Conservation (phyloP, 2,329 filamentous ascomycete species). For the Passalora sequoiae region DNA sequence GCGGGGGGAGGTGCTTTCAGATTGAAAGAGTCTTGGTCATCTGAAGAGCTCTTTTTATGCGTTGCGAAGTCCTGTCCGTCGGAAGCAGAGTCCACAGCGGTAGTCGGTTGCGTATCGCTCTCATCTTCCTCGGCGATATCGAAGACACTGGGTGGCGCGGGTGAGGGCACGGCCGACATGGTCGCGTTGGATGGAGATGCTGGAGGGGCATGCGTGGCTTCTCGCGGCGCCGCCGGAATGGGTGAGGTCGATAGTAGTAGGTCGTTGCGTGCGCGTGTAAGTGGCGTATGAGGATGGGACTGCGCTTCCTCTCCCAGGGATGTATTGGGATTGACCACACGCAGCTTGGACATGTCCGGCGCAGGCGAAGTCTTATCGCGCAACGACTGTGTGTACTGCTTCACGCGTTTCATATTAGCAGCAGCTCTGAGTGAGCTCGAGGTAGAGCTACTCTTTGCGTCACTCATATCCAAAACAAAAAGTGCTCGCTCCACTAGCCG, state of each 20-base stretch:
- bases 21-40: conserved; percentile 34
- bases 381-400: background rate
- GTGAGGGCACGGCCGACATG: conserved; percentile 21
- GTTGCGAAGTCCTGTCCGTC: background rate
- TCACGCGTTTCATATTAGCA: background rate
- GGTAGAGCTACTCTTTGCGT: background rate
- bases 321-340: background rate
- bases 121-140: conserved; percentile 16
- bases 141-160: conserved; percentile 27
- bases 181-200: background rate
- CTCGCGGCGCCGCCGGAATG: background rate
- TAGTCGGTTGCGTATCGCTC: background rate
- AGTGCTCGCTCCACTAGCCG: background rate
- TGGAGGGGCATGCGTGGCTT: background rate
- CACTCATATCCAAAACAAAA: background rate
- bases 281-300: background rate
- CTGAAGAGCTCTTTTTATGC: conserved; percentile 6
- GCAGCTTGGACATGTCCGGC: background rate
- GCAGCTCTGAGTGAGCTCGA: no score
- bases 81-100: background rate
- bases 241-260: background rate
- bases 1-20: conserved; percentile 37
- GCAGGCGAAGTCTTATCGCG: no score
- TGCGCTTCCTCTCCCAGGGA: background rate
- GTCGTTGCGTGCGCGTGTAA: background rate